Evolutionary conservation across 2,329 filamentous ascomycete species (phyloP), one percentile per base, ranked within the genome.

Genomic region (Zalaria sp.): DNA sequence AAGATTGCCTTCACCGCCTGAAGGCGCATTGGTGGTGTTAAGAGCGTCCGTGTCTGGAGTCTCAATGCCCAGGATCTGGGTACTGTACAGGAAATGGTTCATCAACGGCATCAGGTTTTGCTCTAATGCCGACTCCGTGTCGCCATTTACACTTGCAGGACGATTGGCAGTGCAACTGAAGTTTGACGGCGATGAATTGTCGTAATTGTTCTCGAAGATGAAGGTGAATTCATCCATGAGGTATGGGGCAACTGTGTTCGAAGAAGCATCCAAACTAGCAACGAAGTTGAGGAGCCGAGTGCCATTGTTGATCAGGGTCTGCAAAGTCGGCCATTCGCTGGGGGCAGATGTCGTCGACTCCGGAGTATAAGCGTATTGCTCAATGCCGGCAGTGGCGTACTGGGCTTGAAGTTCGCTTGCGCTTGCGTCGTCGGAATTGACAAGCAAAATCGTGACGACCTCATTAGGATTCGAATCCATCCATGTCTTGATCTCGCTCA

Each of bases 61-160:
- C 48, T 73, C 62, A 9, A 25, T 39, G 45, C 66, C 67, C 3
- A 69, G 59, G 11, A 67, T 58, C 25, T 77, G 55, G 4, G 56
- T 61, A 43, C 69, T 63, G 64, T 88, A 79, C 41, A 81, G 71
- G 66, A 91, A 89, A 64, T 91, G 84, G 67, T 91, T 91, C 65
- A 84, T 71, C 6, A 91, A 66, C 26, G 83, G 76, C 57, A 91
- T 70, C 51, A 76, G 71, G 50, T 73, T 73, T 1, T 68, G 67
- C 0, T 65, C 54, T 26, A 82, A 54, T 2, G 80, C 82, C 1
- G 57, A 47, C 4, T 57, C 46, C 1, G 66, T 53, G 10, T 70
- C 53, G 38, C 70, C 69, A 25, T 60, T 57, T 29, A 78, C 62
- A 4, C 60, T 58, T 0, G 69, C 60, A 0, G 84, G 84, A 0